These are phyloP conservation scores for Pugionium cornutum DNA, from an alignment of 345 rosid genomes.

Conservation along the genomic window DNA sequence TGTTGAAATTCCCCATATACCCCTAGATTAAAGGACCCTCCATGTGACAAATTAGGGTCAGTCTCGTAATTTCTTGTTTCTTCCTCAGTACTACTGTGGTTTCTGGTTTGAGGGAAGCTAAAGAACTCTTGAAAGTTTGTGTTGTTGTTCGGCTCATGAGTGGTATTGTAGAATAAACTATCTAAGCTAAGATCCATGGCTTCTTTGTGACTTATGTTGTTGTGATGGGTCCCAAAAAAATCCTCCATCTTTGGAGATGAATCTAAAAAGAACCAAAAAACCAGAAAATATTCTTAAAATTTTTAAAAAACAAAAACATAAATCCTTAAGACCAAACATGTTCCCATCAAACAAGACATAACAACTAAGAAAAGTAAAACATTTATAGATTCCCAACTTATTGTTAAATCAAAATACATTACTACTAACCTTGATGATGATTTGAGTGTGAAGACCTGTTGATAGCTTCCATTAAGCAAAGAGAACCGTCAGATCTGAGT, in stretches of 20 bases:
- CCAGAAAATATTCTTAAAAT: constrained; percentile 13
- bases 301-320: not conserved
- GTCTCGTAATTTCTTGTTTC: constrained; percentile 46
- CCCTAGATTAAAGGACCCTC: constrained; percentile 57
- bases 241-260: constrained; percentile 87
- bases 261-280: constrained; percentile 41
- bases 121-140: constrained; percentile 45
- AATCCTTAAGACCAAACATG: constrained; percentile 37
- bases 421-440: constrained; percentile 56
- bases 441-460: constrained; percentile 51
- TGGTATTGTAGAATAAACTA: constrained; percentile 55
- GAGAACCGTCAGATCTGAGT: constrained; percentile 92
- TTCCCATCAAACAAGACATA: constrained; percentile 33
- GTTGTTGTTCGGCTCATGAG: constrained; percentile 47
- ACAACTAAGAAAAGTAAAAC: not conserved
- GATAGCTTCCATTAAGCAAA: constrained; percentile 85
- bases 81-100: constrained; percentile 39
- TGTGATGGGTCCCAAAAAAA: constrained; percentile 88
- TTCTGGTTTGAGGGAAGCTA: constrained; percentile 48
- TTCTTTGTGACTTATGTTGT: constrained; percentile 54
- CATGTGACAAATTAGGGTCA: constrained; percentile 55
- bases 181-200: constrained; percentile 78
- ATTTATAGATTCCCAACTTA: not conserved
- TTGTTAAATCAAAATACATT: constrained; percentile 1
- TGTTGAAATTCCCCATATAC: constrained; percentile 76